Evolutionary conservation across 2,329 filamentous ascomycete species (phyloP).

Genomic region (Claviceps fusiformis): DNA sequence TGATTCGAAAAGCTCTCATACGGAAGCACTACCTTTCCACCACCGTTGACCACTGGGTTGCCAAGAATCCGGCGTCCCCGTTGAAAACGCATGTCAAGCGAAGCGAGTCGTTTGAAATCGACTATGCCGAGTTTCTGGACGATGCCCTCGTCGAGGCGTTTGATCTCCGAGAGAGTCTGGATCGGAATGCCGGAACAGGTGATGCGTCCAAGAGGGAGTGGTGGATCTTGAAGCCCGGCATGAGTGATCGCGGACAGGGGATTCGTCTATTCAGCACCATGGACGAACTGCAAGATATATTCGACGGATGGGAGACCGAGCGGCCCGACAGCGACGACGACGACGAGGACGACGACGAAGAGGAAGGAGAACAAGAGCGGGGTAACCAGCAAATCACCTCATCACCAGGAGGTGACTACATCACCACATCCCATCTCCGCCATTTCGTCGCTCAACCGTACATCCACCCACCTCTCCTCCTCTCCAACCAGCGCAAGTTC

Average conservation of each 20-base stretch:
- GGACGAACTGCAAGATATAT: conserved; percentile 71
- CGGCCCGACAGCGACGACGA: conserved; percentile 53
- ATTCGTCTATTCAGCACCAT: conserved; percentile 81
- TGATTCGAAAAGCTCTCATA: conserved; percentile 92
- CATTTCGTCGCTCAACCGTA: conserved; percentile 96
- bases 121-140: conserved; percentile 93
- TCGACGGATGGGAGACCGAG: conserved; percentile 77
- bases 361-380: not conserved
- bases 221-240: conserved; percentile 97
- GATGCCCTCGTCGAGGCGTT: conserved; percentile 84
- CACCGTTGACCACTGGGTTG: conserved; percentile 72
- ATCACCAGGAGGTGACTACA: conserved; percentile 31
- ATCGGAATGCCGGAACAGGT: conserved; percentile 38
- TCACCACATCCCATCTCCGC: conserved; percentile 79
- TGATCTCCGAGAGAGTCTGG: conserved; percentile 69
- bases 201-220: conserved; percentile 47
- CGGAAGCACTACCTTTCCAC: conserved; percentile 86
- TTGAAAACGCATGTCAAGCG: conserved; percentile 61
- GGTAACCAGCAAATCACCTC: not conserved
- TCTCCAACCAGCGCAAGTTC: conserved; percentile 65
- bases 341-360: conserved; percentile 40
- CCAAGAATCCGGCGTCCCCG: conserved; percentile 63
- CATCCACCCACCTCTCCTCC: conserved; percentile 73
- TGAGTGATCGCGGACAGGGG: conserved; percentile 92
- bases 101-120: conserved; percentile 79